Evolutionary conservation across 2,329 filamentous ascomycete genomes (phyloP).

Genomic region (Lachnellula hyalina): DNA sequence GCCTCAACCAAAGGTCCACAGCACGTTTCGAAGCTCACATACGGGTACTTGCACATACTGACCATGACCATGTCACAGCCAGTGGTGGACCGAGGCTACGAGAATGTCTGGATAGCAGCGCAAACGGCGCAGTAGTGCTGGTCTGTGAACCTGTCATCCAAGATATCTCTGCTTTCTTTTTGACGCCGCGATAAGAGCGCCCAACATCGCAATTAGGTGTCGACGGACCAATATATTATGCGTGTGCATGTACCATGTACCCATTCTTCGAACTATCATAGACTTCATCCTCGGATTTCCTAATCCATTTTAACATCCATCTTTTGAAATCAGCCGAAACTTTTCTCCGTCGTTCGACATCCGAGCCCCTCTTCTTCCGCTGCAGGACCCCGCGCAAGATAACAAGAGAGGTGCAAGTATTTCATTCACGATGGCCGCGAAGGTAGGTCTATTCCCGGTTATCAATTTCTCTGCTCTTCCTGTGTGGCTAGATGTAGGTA

Average conservation of each 20-base stretch:
- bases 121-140: no score
- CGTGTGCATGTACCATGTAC: background rate
- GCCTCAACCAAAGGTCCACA: background rate
- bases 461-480: background rate
- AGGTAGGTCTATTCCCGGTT: constrained; percentile 14
- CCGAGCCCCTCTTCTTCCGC: constrained; percentile 1
- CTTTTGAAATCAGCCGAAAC: background rate
- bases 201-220: no score
- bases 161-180: no score
- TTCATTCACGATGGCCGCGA: constrained; percentile 3
- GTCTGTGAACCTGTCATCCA: no score
- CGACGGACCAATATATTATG: no score
- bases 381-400: constrained; percentile 1
- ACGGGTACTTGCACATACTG: no score
- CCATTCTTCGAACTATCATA: background rate
- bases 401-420: no score
- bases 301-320: background rate
- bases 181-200: no score
- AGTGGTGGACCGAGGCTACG: no score
- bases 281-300: background rate
- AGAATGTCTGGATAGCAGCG: no score
- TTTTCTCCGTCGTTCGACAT: background rate
- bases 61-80: no score
- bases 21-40: no score
- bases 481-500: background rate